Evolutionary conservation across 2,329 filamentous ascomycete species (phyloP), one percentile per base, ranked within the genome.

Genomic region (Aspergillus chevalieri): DNA sequence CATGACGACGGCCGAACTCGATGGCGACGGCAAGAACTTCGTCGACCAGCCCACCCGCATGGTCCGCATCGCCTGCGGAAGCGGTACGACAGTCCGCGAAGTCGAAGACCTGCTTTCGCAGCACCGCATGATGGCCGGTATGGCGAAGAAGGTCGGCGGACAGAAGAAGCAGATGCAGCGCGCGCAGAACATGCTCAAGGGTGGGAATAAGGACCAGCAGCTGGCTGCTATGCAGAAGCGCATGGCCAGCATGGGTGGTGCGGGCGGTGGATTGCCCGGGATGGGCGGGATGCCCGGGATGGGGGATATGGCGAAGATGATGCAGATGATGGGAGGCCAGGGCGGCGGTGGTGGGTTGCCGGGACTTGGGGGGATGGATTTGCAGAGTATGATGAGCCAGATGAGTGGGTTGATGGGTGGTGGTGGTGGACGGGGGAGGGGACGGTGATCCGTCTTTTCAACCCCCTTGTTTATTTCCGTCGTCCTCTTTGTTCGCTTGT

Each of bases 71-170:
- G 93, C 93, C 0, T 82, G 85, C 47, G 93, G 93, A 0, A 93
- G 87, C 4, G 93, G 93, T 28, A 97, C 93, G 0, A 88, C 82
- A 36, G 93, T 98, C 2, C 82, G 82, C 21, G 93, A 98, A 69
- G 90, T 98, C 14, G 93, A 98, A 70, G 93, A 98, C 64, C 77
- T 98, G 6, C 80, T 98, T n/a, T 95, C 91, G 0, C 93, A 98
- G 72, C 92, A 97, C 69, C 85, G 89, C 60, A 95, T 97, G 87
- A 98, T 98, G 93, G 88, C 89, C 0, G 89, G 89, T 51, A 96
- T 98, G 90, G 93, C 93, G 44, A 98, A 97, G 84, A 94, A 94
- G 76, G 94, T 98, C 83, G 92, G 93, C 50, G 91, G 91, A 36
- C 91, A 89, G 67, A 95, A 95, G 86, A 93, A 93, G 75, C 95